phyloP scores from a whole-genome alignment of 805 yeast species.

The Schwanniomyces sp. region DNA sequence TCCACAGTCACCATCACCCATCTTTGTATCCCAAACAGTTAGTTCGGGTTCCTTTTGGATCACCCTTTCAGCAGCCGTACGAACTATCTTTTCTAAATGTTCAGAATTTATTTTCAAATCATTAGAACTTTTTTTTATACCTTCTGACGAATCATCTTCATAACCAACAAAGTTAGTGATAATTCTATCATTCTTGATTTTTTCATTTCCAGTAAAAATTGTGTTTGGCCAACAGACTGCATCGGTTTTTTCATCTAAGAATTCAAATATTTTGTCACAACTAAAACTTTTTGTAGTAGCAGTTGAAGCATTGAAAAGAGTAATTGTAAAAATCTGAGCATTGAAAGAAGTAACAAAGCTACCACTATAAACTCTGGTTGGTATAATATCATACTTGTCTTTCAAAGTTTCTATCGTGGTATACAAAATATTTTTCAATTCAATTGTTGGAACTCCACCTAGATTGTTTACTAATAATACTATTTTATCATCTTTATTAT shows the following conservation, averaged over 20 bases:
- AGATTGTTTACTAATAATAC: constrained; percentile 32
- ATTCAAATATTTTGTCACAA: constrained; percentile 20
- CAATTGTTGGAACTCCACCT: constrained; percentile 38
- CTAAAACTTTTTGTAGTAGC: constrained; percentile 19
- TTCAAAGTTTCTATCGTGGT: constrained; percentile 21
- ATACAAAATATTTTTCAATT: constrained; percentile 25
- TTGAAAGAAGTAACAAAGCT: constrained; percentile 35
- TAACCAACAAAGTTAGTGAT: constrained; percentile 24
- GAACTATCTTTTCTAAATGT: constrained; percentile 14
- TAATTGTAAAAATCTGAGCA: constrained; percentile 37
- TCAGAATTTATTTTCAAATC: constrained; percentile 20
- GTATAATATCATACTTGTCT: constrained; percentile 21
- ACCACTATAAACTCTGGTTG: constrained; percentile 30
- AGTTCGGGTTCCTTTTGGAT: constrained; percentile 32
- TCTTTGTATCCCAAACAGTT: constrained; percentile 41
- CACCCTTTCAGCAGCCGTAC: constrained; percentile 25
- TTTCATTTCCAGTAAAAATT: constrained; percentile 8
- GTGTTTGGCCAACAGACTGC: constrained; percentile 31
- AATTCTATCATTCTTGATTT: constrained; percentile 21
- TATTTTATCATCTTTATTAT: constrained; percentile 24
- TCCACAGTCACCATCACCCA: constrained; percentile 48
- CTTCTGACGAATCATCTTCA: constrained; percentile 11
- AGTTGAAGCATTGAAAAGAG: constrained; percentile 32
- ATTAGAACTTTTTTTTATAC: constrained; percentile 2
- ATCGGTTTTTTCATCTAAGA: constrained; percentile 28